phyloP scores from a whole-genome alignment of 805 yeast species.

The Priceomyces carsonii region DNA sequence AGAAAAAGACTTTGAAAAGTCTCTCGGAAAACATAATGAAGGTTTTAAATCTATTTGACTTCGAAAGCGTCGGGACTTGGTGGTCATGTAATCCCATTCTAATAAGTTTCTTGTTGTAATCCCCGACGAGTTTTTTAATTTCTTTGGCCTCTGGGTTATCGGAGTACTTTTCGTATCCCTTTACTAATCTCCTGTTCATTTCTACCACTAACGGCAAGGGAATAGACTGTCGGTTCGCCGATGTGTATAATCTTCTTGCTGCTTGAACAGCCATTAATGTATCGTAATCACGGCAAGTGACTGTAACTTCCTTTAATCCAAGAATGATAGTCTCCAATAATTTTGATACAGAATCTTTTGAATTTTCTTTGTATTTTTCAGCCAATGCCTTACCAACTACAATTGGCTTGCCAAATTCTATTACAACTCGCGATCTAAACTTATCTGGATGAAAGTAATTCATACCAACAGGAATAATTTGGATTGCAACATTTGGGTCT shows the following conservation, averaged over 20 bases:
- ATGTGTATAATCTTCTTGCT: conserved; percentile 40
- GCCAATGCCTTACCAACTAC: conserved; percentile 30
- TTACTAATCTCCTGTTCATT: conserved; percentile 39
- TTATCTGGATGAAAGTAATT: conserved; percentile 44
- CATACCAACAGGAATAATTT: conserved; percentile 41
- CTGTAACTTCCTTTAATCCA: conserved; percentile 39
- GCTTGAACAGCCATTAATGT: conserved; percentile 46
- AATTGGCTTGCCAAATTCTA: conserved; percentile 45
- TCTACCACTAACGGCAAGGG: conserved; percentile 44
- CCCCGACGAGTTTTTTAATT: conserved; percentile 29
- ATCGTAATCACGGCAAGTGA: conserved; percentile 42
- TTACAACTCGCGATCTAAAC: conserved; percentile 42
- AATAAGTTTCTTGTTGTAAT: conserved; percentile 32
- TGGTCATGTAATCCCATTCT: conserved; percentile 41
- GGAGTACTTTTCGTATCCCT: conserved; percentile 35
- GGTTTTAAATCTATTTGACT: conserved; percentile 20
- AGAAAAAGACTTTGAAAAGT: conserved; percentile 26
- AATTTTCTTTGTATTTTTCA: conserved; percentile 23
- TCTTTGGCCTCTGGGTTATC: conserved; percentile 35
- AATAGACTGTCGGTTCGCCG: conserved; percentile 31
- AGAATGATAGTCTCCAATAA: conserved; percentile 31
- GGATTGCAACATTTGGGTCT: conserved; percentile 24
- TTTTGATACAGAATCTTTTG: conserved; percentile 26
- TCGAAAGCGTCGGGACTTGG: conserved; percentile 34
- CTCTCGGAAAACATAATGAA: conserved; percentile 25